Conservation (phyloP, 768 basidiomycete genomes). For the Ramaria rubella region DNA sequence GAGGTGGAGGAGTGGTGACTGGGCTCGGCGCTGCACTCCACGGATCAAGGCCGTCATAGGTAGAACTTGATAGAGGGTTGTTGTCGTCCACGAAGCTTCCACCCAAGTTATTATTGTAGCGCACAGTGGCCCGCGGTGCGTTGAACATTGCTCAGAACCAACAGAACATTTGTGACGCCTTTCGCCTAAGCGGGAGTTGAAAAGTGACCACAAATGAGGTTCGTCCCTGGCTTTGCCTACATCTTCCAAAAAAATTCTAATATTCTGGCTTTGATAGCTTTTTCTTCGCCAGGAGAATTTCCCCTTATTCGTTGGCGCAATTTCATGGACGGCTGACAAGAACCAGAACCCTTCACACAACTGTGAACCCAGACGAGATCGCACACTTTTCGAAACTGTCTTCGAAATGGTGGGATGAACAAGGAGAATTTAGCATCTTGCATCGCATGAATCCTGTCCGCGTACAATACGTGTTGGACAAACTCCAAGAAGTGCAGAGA, state of each 20-base stretch:
- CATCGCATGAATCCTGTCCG: constrained; percentile 95
- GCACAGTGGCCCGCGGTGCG: constrained; percentile 66
- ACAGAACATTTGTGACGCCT: background rate
- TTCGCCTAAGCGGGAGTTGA: background rate
- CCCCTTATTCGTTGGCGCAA: background rate
- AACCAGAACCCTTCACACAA: background rate
- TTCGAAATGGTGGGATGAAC: constrained; percentile 94
- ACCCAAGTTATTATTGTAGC: constrained; percentile 60
- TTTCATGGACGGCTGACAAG: background rate
- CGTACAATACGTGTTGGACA: constrained; percentile 74
- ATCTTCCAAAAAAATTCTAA: background rate
- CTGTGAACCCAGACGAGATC: constrained; percentile 75
- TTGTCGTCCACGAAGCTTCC: constrained; percentile 50
- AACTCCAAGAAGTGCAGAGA: constrained; percentile 54
- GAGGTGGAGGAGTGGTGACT: constrained; percentile 50
- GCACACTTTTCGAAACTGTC: constrained; percentile 85
- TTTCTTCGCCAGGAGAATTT: background rate
- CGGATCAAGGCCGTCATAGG: constrained; percentile 51
- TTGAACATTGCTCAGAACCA: constrained; percentile 61
- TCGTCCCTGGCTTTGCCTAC: background rate
- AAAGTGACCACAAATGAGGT: constrained; percentile 8
- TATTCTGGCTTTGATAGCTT: background rate
- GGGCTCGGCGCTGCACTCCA: constrained; percentile 60
- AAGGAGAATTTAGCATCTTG: constrained; percentile 79
- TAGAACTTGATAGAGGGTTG: constrained; percentile 50